phyloP scores from a whole-genome alignment of 805 yeast species.

The Ogataea haglerorum region DNA sequence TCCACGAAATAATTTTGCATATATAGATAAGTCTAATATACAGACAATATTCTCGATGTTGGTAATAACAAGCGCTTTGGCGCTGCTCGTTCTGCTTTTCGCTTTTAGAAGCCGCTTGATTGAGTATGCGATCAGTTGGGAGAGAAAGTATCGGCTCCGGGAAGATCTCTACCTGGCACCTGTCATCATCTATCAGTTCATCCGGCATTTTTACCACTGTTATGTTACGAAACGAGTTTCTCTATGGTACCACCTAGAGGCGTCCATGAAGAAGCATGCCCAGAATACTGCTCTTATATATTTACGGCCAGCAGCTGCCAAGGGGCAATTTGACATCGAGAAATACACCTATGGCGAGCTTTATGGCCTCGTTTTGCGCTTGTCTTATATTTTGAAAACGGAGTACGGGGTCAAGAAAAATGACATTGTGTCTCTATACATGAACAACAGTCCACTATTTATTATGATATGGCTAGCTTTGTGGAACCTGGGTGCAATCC shows the following conservation, averaged over 20 bases:
- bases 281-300: constrained; percentile 60
- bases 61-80: too few species aligned
- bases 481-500: constrained; percentile 89
- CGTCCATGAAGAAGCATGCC: constrained; percentile 46
- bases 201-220: constrained; percentile 38
- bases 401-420: constrained; percentile 63
- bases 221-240: constrained; percentile 44
- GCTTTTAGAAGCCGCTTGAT: not conserved
- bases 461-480: constrained; percentile 77
- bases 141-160: constrained; percentile 40
- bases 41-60: not conserved
- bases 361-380: constrained; percentile 59
- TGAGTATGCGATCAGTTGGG: constrained; percentile 18
- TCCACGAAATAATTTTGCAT: not conserved
- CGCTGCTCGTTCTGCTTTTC: too few species aligned
- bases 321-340: constrained; percentile 55
- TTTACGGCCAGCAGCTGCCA: constrained; percentile 42
- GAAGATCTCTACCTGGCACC: constrained; percentile 56
- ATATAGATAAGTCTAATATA: not conserved
- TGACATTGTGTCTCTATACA: constrained; percentile 70
- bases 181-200: constrained; percentile 38
- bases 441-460: constrained; percentile 80
- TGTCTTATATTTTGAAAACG: constrained; percentile 60
- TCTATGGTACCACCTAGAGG: constrained; percentile 69
- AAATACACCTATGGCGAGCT: constrained; percentile 65